Conservation (phyloP, 257 asterid genomes). For the Schizonepeta tenuifolia region DNA sequence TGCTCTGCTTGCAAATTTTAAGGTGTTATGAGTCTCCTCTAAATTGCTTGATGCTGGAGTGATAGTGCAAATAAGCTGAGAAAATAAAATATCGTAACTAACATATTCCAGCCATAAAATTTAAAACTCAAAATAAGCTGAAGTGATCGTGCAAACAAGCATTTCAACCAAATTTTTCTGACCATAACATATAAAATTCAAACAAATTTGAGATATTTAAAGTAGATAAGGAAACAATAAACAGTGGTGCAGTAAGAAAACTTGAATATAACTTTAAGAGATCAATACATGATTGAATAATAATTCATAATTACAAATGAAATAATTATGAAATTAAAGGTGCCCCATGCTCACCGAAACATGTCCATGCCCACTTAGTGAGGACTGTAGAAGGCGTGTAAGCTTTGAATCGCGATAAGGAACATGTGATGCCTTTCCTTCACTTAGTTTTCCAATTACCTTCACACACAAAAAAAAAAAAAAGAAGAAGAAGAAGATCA, state of each 20-base stretch:
- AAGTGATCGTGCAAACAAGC: too few relatives aligned
- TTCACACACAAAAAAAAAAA: conserved; percentile 40
- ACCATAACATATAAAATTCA: conserved; percentile 17
- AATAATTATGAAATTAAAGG: conserved; percentile 7
- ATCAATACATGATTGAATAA: conserved; percentile 15
- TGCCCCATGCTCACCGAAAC: conserved; percentile 81
- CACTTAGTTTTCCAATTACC: conserved; percentile 99
- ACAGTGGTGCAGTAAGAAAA: conserved; percentile 1
- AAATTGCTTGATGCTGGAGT: conserved; percentile 96
- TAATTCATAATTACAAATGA: not conserved
- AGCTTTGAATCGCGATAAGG: conserved; percentile 98
- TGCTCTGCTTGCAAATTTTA: conserved; percentile 98
- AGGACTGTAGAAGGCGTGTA: conserved; percentile 93
- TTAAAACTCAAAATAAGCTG: too few relatives aligned
- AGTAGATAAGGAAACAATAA: conserved; percentile 32
- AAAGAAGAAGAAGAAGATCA: too few relatives aligned
- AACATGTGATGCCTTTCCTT: conserved; percentile 93
- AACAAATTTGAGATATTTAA: conserved; percentile 14
- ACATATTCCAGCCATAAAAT: conserved; percentile 23
- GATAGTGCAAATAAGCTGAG: conserved; percentile 91
- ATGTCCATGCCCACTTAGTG: conserved; percentile 96
- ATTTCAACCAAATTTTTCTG: too few relatives aligned
- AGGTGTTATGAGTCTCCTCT: conserved; percentile 97
- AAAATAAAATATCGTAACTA: conserved; percentile 9
- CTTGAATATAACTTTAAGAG: conserved; percentile 8